Conservation (phyloP, 1,284 basidiomycete genomes). For the Papiliotrema laurentii region DNA sequence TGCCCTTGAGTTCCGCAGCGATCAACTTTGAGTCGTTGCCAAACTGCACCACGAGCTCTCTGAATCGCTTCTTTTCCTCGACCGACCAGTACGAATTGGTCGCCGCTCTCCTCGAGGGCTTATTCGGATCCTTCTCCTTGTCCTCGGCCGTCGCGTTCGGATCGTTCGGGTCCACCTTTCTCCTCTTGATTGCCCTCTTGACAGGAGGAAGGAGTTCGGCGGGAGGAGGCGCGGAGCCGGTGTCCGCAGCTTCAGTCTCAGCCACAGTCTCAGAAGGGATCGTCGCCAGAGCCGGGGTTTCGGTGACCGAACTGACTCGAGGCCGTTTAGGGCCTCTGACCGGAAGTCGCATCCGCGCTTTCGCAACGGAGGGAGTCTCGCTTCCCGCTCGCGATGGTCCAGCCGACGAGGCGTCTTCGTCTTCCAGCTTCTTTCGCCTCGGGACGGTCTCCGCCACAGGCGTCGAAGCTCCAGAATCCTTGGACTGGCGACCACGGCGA, state of each 20-base stretch:
- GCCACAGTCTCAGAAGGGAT: not conserved
- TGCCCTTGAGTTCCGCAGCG: conserved; percentile 66
- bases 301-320: conserved; percentile 25
- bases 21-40: conserved; percentile 73
- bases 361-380: conserved; percentile 24
- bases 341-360: conserved; percentile 25
- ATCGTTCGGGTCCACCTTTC: conserved; percentile 15
- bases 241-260: not conserved
- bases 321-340: conserved; percentile 32
- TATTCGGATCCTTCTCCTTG: conserved; percentile 15
- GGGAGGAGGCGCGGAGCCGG: not conserved
- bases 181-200: conserved; percentile 29
- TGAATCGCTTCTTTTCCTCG: conserved; percentile 55
- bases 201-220: conserved; percentile 33
- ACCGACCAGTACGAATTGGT: conserved; percentile 54
- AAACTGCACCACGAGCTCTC: conserved; percentile 61
- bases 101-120: conserved; percentile 5
- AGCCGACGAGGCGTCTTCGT: conserved; percentile 8
- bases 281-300: not conserved
- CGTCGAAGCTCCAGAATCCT: not conserved
- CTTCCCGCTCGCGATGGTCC: conserved; percentile 26
- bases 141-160: not conserved
- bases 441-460: not conserved
- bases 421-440: conserved; percentile 13
- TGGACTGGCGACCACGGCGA: not conserved